Evolutionary conservation across 768 basidiomycete species (phyloP).

Genomic region (Tulasnella sp.): DNA sequence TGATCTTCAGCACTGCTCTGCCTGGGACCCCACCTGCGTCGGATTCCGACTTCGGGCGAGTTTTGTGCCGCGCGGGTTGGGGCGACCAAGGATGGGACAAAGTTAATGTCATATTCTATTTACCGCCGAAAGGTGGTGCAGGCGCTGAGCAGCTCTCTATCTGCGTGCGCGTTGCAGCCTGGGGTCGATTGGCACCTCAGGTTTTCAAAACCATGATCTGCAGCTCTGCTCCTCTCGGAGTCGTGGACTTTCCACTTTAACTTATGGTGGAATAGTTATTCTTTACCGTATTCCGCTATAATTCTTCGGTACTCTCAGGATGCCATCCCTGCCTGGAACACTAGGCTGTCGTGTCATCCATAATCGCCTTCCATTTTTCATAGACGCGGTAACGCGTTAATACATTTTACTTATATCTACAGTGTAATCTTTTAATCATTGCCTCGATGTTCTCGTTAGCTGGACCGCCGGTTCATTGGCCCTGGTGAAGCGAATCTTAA

Average conservation of each 20-base stretch:
- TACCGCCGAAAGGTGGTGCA: constrained; percentile 20
- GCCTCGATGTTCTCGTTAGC: too few relatives aligned
- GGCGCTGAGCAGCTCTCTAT: constrained; percentile 25
- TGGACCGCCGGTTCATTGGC: too few relatives aligned
- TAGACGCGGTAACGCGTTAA: background rate
- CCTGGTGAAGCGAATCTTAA: background rate
- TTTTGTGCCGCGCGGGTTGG: constrained; percentile 28
- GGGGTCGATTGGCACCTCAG: constrained; percentile 17
- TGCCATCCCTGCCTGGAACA: background rate
- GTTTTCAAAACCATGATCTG: constrained; percentile 21
- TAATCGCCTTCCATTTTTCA: background rate
- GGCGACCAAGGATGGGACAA: constrained; percentile 28
- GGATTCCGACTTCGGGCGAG: constrained; percentile 23
- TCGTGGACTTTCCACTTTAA: constrained; percentile 18
- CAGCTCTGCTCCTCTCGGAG: constrained; percentile 9
- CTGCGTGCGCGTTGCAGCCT: constrained; percentile 23
- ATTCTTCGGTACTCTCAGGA: background rate
- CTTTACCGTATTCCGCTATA: background rate
- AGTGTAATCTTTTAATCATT: too few relatives aligned
- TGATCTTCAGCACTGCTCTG: constrained; percentile 19
- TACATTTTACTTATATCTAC: too few relatives aligned
- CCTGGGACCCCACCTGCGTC: constrained; percentile 20
- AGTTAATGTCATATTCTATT: constrained; percentile 24
- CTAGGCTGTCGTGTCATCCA: background rate
- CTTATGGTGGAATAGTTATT: background rate